Conservation (phyloP, 108 stramenopile genomes). For the Aureococcus anophagefferens region DNA sequence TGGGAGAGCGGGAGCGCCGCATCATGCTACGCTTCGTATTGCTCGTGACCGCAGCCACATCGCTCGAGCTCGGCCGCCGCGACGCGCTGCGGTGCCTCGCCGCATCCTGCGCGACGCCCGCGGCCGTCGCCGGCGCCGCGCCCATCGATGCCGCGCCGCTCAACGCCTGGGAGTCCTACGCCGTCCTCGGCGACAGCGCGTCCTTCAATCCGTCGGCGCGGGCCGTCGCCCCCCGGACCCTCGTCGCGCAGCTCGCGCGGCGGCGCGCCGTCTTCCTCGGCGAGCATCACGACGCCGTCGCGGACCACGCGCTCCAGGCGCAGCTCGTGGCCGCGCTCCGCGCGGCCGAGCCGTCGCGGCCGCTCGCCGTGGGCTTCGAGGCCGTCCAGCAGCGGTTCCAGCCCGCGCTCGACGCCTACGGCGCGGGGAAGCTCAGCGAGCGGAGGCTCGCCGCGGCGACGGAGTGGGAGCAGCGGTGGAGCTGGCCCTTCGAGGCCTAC, state of each 20-base stretch:
- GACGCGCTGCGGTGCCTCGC: no score
- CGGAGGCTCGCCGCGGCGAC: slow-evolving; percentile 35
- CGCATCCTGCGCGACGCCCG: no score
- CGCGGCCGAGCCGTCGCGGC: background rate
- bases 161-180: no score
- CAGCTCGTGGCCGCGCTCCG: background rate
- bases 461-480: slow-evolving; percentile 60
- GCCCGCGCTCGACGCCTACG: slow-evolving; percentile 50
- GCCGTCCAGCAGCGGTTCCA: slow-evolving; percentile 59
- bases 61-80: no score
- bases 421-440: slow-evolving; percentile 27
- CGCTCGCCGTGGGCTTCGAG: slow-evolving; percentile 61
- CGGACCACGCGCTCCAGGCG: slow-evolving; percentile 2
- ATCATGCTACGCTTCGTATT: no score
- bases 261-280: background rate
- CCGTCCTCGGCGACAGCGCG: background rate
- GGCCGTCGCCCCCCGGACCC: background rate
- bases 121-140: no score
- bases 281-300: background rate
- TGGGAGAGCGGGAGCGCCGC: no score
- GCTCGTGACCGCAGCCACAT: no score
- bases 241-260: background rate
- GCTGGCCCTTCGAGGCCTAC: slow-evolving; percentile 61
- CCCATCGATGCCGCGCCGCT: no score
- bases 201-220: background rate